phyloP scores from a whole-genome alignment of 2,329 filamentous ascomycete genomes.

The Nemania sp. region DNA sequence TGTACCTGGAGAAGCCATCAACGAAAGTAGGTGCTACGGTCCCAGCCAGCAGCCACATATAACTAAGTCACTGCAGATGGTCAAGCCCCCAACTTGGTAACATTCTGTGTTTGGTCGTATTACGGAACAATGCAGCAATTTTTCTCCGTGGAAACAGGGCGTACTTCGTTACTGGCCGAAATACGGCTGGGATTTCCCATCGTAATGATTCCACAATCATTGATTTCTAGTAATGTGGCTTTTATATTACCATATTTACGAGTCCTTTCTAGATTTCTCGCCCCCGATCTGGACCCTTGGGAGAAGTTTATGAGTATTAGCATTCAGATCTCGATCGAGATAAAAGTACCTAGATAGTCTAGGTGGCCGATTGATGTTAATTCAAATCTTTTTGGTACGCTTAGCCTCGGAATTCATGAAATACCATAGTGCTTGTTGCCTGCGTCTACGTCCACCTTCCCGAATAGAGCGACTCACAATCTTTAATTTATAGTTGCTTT shows the following conservation, averaged over 20 bases:
- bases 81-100: no score
- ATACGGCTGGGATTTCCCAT: background rate
- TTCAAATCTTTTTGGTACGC: background rate
- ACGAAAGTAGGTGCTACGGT: background rate
- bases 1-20: background rate
- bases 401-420: background rate
- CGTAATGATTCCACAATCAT: background rate
- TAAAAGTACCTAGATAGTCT: background rate
- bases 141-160: background rate
- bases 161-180: background rate
- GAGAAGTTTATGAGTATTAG: background rate
- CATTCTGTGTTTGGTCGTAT: no score
- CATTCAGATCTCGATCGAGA: constrained; percentile 2
- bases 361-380: constrained; percentile 3
- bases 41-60: no score
- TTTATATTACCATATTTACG: background rate
- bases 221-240: background rate
- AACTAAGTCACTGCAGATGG: no score
- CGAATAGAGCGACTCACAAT: no score
- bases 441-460: no score
- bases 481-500: no score
- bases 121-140: no score
- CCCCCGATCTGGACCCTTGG: background rate
- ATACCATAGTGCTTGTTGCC: no score
- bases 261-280: background rate